phyloP scores from a whole-genome alignment of 257 asterid species.

The Solanum dulcamara region DNA sequence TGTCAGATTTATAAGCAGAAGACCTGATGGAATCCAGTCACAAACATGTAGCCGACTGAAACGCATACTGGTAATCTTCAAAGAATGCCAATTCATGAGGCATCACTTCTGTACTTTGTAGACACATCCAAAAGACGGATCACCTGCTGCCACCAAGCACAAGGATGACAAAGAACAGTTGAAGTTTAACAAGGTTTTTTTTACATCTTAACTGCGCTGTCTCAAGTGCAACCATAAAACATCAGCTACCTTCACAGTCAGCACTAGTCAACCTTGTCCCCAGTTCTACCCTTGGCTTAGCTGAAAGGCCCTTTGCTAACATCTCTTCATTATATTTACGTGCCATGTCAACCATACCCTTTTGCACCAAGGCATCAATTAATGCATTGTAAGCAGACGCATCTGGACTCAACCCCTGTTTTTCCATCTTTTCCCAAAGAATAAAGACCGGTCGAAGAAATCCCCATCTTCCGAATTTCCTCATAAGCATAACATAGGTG shows the following conservation, averaged over 20 bases:
- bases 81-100: background rate
- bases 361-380: constrained; percentile 72
- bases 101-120: background rate
- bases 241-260: constrained; percentile 17
- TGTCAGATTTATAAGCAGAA: background rate
- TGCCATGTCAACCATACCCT: constrained; percentile 77
- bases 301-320: constrained; percentile 69
- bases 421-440: constrained; percentile 69
- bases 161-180: background rate
- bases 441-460: constrained; percentile 68
- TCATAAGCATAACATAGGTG: constrained; percentile 83
- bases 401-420: constrained; percentile 76
- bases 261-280: constrained; percentile 17
- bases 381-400: constrained; percentile 77
- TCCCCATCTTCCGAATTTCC: constrained; percentile 96
- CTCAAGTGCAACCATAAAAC: background rate
- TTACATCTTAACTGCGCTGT: background rate
- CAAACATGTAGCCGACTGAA: background rate
- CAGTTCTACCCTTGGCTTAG: constrained; percentile 69
- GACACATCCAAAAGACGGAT: background rate
- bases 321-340: constrained; percentile 74
- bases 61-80: background rate
- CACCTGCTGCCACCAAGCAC: background rate
- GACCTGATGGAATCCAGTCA: background rate
- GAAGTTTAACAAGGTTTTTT: background rate